phyloP scores from a whole-genome alignment of 306 rosid species.

The Ziziphus jujuba region DNA sequence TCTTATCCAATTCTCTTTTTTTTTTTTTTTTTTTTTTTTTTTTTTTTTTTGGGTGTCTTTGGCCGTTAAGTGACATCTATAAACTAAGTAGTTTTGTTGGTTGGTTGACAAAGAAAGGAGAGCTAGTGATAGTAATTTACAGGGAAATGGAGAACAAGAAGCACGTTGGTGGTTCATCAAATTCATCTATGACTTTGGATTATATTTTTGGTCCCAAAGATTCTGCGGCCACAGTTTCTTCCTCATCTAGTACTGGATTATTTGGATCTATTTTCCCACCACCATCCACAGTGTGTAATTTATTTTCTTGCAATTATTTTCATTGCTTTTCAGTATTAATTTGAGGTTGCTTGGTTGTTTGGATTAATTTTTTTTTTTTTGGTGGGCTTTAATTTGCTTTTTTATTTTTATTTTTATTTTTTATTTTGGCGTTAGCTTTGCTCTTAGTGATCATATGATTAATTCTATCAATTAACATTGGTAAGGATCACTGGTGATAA shows the following conservation, averaged over 20 bases:
- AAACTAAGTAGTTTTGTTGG: conserved; percentile 45
- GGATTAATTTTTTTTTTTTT: too few relatives aligned
- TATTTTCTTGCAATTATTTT: neutral
- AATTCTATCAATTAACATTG: too few relatives aligned
- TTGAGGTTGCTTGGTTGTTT: too few relatives aligned
- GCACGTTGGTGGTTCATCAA: conserved; percentile 36
- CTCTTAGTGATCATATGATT: too few relatives aligned
- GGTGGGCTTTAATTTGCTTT: too few relatives aligned
- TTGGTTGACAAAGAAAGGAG: conserved; percentile 42
- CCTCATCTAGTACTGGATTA: conserved; percentile 44
- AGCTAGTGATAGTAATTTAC: neutral
- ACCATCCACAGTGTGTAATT: conserved; percentile 52
- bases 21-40: neutral
- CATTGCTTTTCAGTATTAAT: neutral
- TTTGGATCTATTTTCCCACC: conserved; percentile 75
- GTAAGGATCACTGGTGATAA: too few relatives aligned
- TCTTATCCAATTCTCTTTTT: conserved; percentile 48
- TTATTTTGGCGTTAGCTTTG: too few relatives aligned
- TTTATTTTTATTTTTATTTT: too few relatives aligned
- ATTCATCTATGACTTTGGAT: conserved; percentile 53
- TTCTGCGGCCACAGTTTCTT: conserved; percentile 42
- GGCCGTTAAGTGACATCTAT: conserved; percentile 36
- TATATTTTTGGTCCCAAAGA: conserved; percentile 74
- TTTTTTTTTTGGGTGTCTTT: conserved; percentile 19
- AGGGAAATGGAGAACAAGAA: conserved; percentile 52